phyloP scores from a whole-genome alignment of 345 rosid genomes.

The Gossypium stocksii region DNA sequence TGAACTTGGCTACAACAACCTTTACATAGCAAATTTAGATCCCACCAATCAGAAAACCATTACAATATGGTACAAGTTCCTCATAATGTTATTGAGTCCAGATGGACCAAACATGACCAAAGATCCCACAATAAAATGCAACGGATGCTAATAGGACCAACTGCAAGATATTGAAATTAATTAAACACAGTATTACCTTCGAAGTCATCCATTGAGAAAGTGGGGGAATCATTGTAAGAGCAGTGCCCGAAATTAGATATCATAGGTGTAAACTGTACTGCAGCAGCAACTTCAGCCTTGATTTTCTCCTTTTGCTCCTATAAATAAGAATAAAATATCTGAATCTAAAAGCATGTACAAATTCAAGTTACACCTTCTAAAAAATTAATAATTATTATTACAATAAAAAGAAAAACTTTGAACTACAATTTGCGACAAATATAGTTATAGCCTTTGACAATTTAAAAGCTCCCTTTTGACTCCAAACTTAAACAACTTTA shows the following conservation, averaged over 20 bases:
- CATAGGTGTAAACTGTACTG: constrained; percentile 40
- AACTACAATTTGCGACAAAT: background rate
- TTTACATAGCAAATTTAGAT: background rate
- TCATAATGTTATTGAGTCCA: background rate
- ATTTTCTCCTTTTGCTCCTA: constrained; percentile 75
- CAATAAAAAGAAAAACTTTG: background rate
- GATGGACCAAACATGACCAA: background rate
- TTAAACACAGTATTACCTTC: constrained; percentile 45
- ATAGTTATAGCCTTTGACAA: background rate
- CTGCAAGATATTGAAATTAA: background rate
- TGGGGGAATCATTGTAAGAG: constrained; percentile 38
- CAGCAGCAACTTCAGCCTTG: constrained; percentile 69
- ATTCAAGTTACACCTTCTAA: background rate
- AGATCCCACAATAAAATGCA: constrained; percentile 4
- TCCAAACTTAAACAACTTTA: background rate
- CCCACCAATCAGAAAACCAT: background rate
- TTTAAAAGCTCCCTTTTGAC: background rate
- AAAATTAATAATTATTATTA: background rate
- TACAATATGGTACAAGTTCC: background rate
- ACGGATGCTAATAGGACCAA: background rate
- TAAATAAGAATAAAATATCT: constrained; percentile 20
- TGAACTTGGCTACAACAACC: background rate
- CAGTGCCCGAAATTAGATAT: constrained; percentile 40
- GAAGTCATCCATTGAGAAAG: constrained; percentile 81
- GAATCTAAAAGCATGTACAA: constrained; percentile 13